A percentile compares a stretch with the other conserved stretches of the same genome.
Conservation (phyloP, 495 filamentous ascomycete genomes). For the Aspergillus heteromorphus region DNA sequence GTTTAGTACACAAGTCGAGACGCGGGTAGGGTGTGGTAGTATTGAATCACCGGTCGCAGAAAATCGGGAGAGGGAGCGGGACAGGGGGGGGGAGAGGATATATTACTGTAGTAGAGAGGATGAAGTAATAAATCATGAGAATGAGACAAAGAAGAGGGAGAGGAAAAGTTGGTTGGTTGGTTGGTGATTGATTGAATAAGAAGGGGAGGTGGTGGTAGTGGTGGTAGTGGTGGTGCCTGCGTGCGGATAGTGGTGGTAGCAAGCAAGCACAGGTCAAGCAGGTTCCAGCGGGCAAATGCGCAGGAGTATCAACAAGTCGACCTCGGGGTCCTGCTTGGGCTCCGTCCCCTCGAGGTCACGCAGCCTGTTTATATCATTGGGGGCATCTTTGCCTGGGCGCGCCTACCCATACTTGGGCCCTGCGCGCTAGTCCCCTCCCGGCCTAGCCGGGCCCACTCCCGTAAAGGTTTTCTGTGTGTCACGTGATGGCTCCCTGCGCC, state of each 20-base stretch:
- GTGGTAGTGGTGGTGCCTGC: neutral
- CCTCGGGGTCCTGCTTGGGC: constrained; percentile 13
- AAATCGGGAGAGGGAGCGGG: neutral
- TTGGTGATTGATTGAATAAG: neutral
- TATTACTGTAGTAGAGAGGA: neutral
- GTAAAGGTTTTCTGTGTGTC: constrained; percentile 32
- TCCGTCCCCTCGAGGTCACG: constrained; percentile 39
- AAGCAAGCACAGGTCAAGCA: too few species aligned
- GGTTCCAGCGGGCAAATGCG: too few species aligned
- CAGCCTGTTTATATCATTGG: constrained; percentile 50
- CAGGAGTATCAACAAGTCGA: constrained; percentile 16
- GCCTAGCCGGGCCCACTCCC: constrained; percentile 28
- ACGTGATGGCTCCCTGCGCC: constrained; percentile 30
- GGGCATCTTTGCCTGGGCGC: constrained; percentile 39
- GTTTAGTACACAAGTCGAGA: neutral
- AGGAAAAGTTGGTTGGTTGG: neutral
- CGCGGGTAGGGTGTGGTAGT: too few species aligned
- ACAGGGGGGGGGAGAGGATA: neutral
- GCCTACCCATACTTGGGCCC: constrained; percentile 42
- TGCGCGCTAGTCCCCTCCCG: constrained; percentile 23
- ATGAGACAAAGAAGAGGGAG: neutral
- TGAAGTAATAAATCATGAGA: neutral
- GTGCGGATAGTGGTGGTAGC: constrained; percentile 1
- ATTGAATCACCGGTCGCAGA: neutral
- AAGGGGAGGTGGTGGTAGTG: neutral